Percentiles rank a stretch among this genome's conserved stretches.
These are phyloP conservation scores for Aegilops umbellulata DNA, from an alignment of 176 grass and related monocot genomes.

Conservation along the genomic window DNA sequence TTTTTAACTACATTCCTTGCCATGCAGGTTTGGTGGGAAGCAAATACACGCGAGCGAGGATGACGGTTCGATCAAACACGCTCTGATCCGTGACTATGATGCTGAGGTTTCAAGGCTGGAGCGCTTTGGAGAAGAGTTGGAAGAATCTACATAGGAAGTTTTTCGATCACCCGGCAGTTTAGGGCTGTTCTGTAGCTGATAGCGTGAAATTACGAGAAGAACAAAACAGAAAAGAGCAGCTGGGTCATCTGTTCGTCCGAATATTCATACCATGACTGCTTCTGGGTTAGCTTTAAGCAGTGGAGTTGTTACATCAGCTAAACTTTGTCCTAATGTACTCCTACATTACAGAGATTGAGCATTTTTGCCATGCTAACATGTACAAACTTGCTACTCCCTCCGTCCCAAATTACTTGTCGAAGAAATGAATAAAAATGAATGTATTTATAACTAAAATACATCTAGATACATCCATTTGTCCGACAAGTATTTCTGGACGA, in stretches of 20 bases:
- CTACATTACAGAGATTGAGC: background rate
- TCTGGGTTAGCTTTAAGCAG: conserved; percentile 11
- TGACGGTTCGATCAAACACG: conserved; percentile 79
- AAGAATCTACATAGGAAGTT: conserved; percentile 40
- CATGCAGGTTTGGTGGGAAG: conserved; percentile 75
- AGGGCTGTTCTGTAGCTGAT: background rate
- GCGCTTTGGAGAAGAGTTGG: conserved; percentile 77
- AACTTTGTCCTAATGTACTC: background rate
- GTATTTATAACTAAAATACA: no score
- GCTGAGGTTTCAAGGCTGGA: conserved; percentile 79
- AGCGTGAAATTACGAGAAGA: background rate
- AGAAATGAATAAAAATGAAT: no score
- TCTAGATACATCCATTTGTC: no score
- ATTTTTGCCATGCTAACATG: conserved; percentile 16
- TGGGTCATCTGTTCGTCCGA: background rate
- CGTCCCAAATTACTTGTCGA: no score
- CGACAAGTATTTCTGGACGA: no score
- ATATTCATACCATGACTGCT: background rate
- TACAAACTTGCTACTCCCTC: background rate
- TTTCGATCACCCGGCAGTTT: background rate
- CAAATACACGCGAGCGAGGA: conserved; percentile 80
- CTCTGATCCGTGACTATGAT: conserved; percentile 77
- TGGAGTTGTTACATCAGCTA: background rate
- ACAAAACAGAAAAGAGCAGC: background rate
- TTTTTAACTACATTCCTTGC: conserved; percentile 2